These are phyloP conservation scores for Xylaria palmicola DNA, from an alignment of 495 filamentous ascomycete genomes.

Conservation along the genomic window DNA sequence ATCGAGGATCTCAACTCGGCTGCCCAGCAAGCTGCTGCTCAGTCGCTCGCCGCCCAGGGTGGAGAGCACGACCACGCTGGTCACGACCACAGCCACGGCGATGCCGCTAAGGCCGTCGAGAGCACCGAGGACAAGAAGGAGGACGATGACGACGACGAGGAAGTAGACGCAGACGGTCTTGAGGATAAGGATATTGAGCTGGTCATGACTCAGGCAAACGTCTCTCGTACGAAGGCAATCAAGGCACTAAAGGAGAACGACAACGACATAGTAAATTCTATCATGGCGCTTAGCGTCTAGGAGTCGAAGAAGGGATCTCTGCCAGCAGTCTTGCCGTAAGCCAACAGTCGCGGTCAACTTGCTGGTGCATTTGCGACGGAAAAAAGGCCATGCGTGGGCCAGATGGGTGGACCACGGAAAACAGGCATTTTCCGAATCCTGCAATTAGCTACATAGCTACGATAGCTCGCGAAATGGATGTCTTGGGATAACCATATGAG, in stretches of 20 bases:
- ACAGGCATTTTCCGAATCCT: not conserved
- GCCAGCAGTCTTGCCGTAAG: not conserved
- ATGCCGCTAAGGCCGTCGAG: slow-evolving; percentile 71
- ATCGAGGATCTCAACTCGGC: slow-evolving; percentile 99
- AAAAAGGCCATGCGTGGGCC: not conserved
- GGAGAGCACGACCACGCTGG: slow-evolving; percentile 56
- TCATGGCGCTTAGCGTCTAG: slow-evolving; percentile 98
- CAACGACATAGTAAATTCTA: slow-evolving; percentile 99
- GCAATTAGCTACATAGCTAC: slow-evolving; percentile 15
- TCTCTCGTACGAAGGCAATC: slow-evolving; percentile 96
- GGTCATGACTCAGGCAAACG: slow-evolving; percentile 96
- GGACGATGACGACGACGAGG: slow-evolving; percentile 85
- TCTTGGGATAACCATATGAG: not conserved
- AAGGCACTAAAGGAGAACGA: slow-evolving; percentile 98
- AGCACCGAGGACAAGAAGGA: slow-evolving; percentile 73
- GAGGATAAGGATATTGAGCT: slow-evolving; percentile 99
- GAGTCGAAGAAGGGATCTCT: not conserved
- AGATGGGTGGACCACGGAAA: slow-evolving; percentile 6
- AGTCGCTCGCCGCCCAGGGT: slow-evolving; percentile 40
- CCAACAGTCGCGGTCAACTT: slow-evolving; percentile 9
- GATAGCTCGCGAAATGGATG: slow-evolving; percentile 26
- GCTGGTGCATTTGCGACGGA: slow-evolving; percentile 25
- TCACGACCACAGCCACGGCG: slow-evolving; percentile 66
- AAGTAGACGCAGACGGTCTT: slow-evolving; percentile 87
- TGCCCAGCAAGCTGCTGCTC: slow-evolving; percentile 89